Evolutionary conservation across 768 basidiomycete genomes (phyloP), one percentile per base, ranked within the genome.

Genomic region (Agaricus bisporus): DNA sequence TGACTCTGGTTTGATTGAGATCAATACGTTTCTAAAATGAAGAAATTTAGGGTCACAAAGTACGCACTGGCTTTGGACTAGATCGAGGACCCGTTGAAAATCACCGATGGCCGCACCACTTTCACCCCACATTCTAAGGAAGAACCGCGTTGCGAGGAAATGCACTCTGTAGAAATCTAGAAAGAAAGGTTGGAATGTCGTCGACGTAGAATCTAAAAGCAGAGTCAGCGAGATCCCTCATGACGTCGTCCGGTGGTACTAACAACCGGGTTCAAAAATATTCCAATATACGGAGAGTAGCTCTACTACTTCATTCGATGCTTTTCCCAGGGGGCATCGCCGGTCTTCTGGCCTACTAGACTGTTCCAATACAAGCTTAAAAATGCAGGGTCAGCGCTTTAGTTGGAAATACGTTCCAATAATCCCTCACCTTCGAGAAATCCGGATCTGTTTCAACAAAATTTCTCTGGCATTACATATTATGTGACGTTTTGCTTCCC

Each of bases 71-170:
- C 89, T 91, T 49, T 82, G 81, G 35, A 86, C 85, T 17, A 95
- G 73, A 5, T 83, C 86, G 32, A 80, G 79, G 9, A 95, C 83
- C 9, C 94, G 83, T 35, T 78, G 74, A 58, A 93, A 91, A 68
- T 95, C 93, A 17, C 75, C 83, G 11, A 67, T 62, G 3, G 86
- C 82, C 1, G 93, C 88, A 11, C 86, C 85, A 61, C 88, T 89
- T 65, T 95, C 93, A 60, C 77, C 80, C 91, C 91, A 95, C 83
- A 95, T 92, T 32, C 90, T 80, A n/a, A 91, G 70, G 69, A 95
- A 95, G 73, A 95, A 94, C 43, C 81, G 80, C 3, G 85, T 82
- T 5, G 88, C 87, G n/a, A 93, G 71, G 9, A 78, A 73, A 66
- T 97, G 93, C 4, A 92, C 85, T 58, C 78, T 83, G 63, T 80